These are phyloP conservation scores for Lasiosphaeriaceae sp. DNA, from an alignment of 495 filamentous ascomycete species.

Conservation along the genomic window DNA sequence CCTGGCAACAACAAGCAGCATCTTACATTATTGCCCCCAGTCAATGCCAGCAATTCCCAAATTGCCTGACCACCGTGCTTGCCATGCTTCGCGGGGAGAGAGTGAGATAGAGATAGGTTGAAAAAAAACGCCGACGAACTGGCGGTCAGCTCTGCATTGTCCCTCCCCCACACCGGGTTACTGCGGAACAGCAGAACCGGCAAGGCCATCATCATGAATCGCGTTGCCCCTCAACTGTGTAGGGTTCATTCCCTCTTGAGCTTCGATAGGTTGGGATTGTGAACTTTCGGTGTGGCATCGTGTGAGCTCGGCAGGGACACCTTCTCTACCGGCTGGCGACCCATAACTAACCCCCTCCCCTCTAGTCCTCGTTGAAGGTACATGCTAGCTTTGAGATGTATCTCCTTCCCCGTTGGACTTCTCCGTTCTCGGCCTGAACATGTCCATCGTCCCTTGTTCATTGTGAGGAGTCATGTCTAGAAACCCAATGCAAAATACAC, in stretches of 20 bases:
- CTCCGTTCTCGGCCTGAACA: neutral
- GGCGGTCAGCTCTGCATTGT: conserved; percentile 31
- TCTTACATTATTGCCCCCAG: neutral
- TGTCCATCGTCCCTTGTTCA: neutral
- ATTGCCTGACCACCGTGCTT: neutral
- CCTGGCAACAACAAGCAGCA: neutral
- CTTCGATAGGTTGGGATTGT: neutral
- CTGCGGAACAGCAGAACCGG: conserved; percentile 18
- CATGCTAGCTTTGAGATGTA: conserved; percentile 1
- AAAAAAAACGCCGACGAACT: conserved; percentile 21
- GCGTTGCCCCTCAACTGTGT: conserved; percentile 19
- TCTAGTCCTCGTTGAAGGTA: neutral
- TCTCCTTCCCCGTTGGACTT: neutral
- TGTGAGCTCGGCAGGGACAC: neutral
- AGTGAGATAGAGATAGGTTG: neutral
- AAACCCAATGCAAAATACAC: conserved; percentile 2
- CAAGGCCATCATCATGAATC: conserved; percentile 33
- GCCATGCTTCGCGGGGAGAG: neutral
- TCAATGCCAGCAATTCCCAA: conserved; percentile 10
- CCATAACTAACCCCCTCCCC: neutral
- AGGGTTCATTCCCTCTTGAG: conserved; percentile 4
- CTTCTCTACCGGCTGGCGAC: neutral
- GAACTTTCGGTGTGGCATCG: conserved; percentile 11
- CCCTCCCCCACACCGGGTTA: conserved; percentile 26
- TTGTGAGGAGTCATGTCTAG: neutral